Conservation (phyloP, 352 stramenopile species). For the Phytophthora agathidicida region DNA sequence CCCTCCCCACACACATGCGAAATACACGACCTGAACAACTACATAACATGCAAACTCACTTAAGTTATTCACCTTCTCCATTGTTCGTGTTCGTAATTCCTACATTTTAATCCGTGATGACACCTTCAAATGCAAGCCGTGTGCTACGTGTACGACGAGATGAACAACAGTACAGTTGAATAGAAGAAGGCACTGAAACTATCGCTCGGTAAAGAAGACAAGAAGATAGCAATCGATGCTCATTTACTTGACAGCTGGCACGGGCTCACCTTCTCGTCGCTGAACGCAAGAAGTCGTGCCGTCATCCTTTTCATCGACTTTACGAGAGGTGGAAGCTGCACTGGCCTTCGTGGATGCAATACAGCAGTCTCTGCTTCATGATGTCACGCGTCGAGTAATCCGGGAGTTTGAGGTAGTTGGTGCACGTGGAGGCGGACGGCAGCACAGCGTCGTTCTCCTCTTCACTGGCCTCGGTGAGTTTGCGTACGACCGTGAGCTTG, state of each 20-base stretch:
- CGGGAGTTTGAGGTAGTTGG: slow-evolving; percentile 92
- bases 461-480: slow-evolving; percentile 45
- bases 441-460: slow-evolving; percentile 57
- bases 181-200: slow-evolving; percentile 1
- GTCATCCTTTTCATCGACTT: slow-evolving; percentile 4
- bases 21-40: slow-evolving; percentile 38
- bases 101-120: no score
- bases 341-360: slow-evolving; percentile 88
- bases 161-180: slow-evolving; percentile 2
- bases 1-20: slow-evolving; percentile 26
- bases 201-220: slow-evolving; percentile 17
- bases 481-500: slow-evolving; percentile 90
- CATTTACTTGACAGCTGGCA: slow-evolving; percentile 26
- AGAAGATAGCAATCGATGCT: slow-evolving; percentile 6
- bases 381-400: slow-evolving; percentile 84
- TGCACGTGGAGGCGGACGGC: slow-evolving; percentile 89
- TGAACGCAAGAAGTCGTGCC: slow-evolving; percentile 5
- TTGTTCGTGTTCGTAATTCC: not conserved
- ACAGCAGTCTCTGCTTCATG: slow-evolving; percentile 74
- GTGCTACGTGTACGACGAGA: no score
- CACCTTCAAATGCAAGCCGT: no score
- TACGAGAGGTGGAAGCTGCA: slow-evolving; percentile 86
- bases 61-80: slow-evolving; percentile 17
- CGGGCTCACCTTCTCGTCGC: slow-evolving; percentile 8
- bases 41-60: slow-evolving; percentile 20